Percentiles rank a stretch among this genome's conserved stretches.
These are phyloP conservation scores for Lactarius hatsudake DNA, from an alignment of 768 basidiomycete genomes.

Conservation along the genomic window DNA sequence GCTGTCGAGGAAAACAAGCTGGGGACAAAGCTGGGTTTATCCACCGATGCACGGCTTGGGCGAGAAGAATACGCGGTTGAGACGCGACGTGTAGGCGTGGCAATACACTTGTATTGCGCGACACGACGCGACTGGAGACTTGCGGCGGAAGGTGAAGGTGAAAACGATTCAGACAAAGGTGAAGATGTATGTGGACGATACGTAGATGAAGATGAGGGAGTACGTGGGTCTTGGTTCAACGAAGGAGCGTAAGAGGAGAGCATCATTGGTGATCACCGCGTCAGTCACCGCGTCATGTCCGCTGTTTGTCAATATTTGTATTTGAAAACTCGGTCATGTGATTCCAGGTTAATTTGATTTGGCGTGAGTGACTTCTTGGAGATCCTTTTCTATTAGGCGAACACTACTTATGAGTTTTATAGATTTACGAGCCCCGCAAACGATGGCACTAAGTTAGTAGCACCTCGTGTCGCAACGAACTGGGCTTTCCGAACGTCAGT, in stretches of 20 bases:
- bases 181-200: constrained; percentile 24
- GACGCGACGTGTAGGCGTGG: constrained; percentile 19
- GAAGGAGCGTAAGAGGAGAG: background rate
- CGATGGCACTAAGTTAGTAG: too few species aligned
- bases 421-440: too few species aligned
- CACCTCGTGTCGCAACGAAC: background rate
- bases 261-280: constrained; percentile 4
- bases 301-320: background rate
- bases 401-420: too few species aligned
- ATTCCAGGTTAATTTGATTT: background rate
- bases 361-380: background rate
- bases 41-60: background rate
- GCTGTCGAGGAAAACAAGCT: background rate
- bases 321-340: background rate
- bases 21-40: background rate
- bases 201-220: constrained; percentile 20
- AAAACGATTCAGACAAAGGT: constrained; percentile 20
- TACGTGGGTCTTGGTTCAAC: constrained; percentile 13
- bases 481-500: background rate
- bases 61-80: constrained; percentile 23
- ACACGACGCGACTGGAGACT: constrained; percentile 25
- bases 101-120: constrained; percentile 25
- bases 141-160: constrained; percentile 16
- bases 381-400: too few species aligned
- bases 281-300: background rate